These are phyloP conservation scores for Xerocomellus dryophilus DNA, from an alignment of 768 basidiomycete genomes.

Conservation along the genomic window DNA sequence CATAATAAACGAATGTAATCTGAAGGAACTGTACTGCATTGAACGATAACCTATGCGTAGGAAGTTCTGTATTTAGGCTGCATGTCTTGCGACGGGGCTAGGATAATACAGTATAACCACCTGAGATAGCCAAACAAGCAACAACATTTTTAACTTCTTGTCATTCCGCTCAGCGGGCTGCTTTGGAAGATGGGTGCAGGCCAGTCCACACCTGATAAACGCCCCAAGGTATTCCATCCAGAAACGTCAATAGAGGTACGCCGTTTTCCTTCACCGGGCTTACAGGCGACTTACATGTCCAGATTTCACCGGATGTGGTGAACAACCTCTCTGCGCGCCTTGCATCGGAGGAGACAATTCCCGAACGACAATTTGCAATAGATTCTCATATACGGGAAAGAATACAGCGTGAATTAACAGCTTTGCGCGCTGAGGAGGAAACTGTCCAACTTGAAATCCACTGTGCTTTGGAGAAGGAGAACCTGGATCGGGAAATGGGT, in stretches of 20 bases:
- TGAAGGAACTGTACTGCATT: neutral
- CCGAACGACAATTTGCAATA: conserved; percentile 68
- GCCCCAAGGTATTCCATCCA: conserved; percentile 55
- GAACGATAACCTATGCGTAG: neutral
- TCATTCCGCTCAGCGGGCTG: neutral
- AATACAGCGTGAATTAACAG: conserved; percentile 65
- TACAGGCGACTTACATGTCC: conserved; percentile 6
- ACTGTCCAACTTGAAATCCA: conserved; percentile 71
- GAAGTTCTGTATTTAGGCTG: neutral
- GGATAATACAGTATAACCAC: no score
- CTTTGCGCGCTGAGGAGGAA: conserved; percentile 67
- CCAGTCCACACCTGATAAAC: conserved; percentile 59
- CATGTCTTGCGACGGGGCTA: neutral
- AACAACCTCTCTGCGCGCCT: conserved; percentile 69
- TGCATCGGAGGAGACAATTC: conserved; percentile 54
- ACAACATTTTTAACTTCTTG: neutral
- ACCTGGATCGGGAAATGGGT: conserved; percentile 69
- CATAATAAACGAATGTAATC: conserved; percentile 27
- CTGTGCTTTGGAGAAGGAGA: conserved; percentile 80
- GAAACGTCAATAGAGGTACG: conserved; percentile 55
- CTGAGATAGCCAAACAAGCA: conserved; percentile 15
- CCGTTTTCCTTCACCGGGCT: neutral
- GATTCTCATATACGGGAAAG: conserved; percentile 71
- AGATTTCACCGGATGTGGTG: conserved; percentile 86
- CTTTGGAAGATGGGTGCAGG: conserved; percentile 54